A percentile compares a stretch with the other conserved stretches of the same genome.
Evolutionary conservation across 106 monocot species (phyloP).

Genomic region (Xerophyta viscosa): DNA sequence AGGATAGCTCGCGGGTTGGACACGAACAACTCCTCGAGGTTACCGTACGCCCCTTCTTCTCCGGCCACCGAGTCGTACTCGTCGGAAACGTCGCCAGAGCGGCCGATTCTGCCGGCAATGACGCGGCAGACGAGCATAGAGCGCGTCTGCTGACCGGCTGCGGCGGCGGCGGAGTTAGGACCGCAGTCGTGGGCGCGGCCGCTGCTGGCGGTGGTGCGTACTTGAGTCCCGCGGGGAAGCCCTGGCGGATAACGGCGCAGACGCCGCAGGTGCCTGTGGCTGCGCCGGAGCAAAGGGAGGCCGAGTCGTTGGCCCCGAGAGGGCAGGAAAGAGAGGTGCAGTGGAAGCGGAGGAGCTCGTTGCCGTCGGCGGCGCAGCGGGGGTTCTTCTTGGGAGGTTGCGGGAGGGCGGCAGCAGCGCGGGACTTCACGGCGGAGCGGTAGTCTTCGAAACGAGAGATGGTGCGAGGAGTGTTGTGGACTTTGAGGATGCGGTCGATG

Average conservation of each 20-base stretch:
- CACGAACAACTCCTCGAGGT: slow-evolving; percentile 80
- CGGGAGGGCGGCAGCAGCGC: slow-evolving; percentile 8
- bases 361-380: slow-evolving; percentile 92
- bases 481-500: slow-evolving; percentile 89
- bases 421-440: slow-evolving; percentile 57
- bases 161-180: background rate
- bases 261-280: slow-evolving; percentile 39
- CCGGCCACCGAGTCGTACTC: slow-evolving; percentile 46
- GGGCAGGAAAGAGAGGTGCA: slow-evolving; percentile 53
- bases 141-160: slow-evolving; percentile 3
- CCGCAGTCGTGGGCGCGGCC: slow-evolving; percentile 28
- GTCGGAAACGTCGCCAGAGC: slow-evolving; percentile 2
- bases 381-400: slow-evolving; percentile 32
- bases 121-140: slow-evolving; percentile 96
- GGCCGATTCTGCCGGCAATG: slow-evolving; percentile 63
- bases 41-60: slow-evolving; percentile 15
- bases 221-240: slow-evolving; percentile 29
- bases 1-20: slow-evolving; percentile 73
- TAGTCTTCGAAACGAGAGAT: slow-evolving; percentile 83
- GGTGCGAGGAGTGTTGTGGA: slow-evolving; percentile 79
- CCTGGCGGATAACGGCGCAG: slow-evolving; percentile 68
- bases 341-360: slow-evolving; percentile 97
- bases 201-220: slow-evolving; percentile 73
- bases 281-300: slow-evolving; percentile 64
- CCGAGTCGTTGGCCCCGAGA: slow-evolving; percentile 55